Base-by-base conservation (phyloP, 2,329 filamentous ascomycete genomes). In the Aspergillus fructus region DNA sequence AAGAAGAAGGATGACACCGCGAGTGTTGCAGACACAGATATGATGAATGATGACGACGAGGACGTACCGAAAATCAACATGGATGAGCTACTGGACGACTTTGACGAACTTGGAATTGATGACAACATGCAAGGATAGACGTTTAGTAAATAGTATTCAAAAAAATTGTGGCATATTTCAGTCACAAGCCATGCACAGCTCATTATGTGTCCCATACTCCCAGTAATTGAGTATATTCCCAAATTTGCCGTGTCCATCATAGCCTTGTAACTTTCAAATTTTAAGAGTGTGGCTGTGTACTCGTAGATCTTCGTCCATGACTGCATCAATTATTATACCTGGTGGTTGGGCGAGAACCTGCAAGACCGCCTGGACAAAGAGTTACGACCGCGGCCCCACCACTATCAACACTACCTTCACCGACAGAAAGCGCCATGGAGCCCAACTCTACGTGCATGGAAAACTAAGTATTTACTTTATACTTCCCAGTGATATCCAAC, bases 31-130 rank as follows among this genome's bases (percentile, higher is more conserved):
- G 50, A 58, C 3, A 78, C 89, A 77, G 71, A 84, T 72, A 76
- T 81, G 56, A 82, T 85, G 60, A 83, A 84, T 59, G 84, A 81
- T 15, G 84, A 83, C 15, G 88, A 89, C 7, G 86, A 85, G 42
- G 86, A 86, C 42, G 83, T 81, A 50, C 90, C 90, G 3, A 81
- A 84, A 67, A 88, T 94, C 64, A 81, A 86, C 70, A 87, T 93
- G 86, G 84, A 93, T 19, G 89, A 93, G 74, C 75, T 97, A 70
- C 81, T 96, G 68, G 93, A 97, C 72, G 93, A 96, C 73, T 92
- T 97, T 80, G 92, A 96, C 70, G 93, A 96, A 68, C 84, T 96
- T 72, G 87, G 83, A 46, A 86, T 96, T 78, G 85, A 89, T 23
- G 57, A 63, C 15, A 59, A 71, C 61, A 49, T 52, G 55, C 49